Conservation (phyloP, 192 early-diverging fungal species). For the Chytriomyces confervae region DNA sequence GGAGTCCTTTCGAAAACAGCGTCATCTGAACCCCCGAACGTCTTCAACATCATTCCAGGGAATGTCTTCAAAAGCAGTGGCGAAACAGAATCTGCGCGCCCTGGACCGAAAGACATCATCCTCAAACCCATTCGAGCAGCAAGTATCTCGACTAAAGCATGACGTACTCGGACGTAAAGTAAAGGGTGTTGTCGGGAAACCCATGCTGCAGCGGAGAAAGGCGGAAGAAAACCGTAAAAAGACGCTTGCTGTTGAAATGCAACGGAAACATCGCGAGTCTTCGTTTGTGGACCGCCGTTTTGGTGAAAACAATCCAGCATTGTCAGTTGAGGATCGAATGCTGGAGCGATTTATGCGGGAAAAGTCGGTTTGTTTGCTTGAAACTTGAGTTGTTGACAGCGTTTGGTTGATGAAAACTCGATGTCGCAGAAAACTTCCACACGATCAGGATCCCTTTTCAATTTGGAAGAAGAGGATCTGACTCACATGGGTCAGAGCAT, state of each 20-base stretch:
- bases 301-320: conserved; percentile 84
- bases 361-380: conserved; percentile 45
- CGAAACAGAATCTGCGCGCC: conserved; percentile 33
- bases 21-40: neutral
- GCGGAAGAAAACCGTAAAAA: conserved; percentile 86
- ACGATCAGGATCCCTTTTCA: conserved; percentile 62
- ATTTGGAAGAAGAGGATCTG: conserved; percentile 79
- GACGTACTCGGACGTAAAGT: conserved; percentile 81
- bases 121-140: conserved; percentile 85
- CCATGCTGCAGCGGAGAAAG: conserved; percentile 77
- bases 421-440: conserved; percentile 28
- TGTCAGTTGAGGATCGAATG: conserved; percentile 97
- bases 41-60: neutral
- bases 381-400: conserved; percentile 43
- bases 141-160: conserved; percentile 80
- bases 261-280: conserved; percentile 69
- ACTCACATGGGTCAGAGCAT: conserved; percentile 97
- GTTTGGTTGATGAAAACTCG: conserved; percentile 9
- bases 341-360: conserved; percentile 90
- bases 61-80: conserved; percentile 35
- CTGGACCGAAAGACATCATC: conserved; percentile 26
- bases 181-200: conserved; percentile 82
- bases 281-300: conserved; percentile 91
- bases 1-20: conserved; percentile 20
- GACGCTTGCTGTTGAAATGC: conserved; percentile 80